These are phyloP conservation scores for Zymoseptoria tritici DNA, from an alignment of 2,329 filamentous ascomycete genomes.

Conservation along the genomic window DNA sequence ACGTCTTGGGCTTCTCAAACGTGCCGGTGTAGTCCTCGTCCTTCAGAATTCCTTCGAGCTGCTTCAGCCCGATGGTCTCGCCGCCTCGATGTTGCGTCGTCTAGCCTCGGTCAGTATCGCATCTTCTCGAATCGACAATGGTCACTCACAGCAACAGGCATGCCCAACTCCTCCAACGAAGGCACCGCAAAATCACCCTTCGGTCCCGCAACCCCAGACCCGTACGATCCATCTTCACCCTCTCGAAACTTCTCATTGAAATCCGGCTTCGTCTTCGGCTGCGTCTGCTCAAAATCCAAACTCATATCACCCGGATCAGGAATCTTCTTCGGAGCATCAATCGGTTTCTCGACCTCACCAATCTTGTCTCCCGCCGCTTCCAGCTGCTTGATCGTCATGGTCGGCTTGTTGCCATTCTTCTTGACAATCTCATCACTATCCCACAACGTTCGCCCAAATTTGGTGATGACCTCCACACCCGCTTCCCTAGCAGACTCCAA, in stretches of 20 bases:
- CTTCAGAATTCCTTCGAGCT: conserved; percentile 52
- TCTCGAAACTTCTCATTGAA: conserved; percentile 53
- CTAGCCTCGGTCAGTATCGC: background rate
- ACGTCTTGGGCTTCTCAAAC: conserved; percentile 69
- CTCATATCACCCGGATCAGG: conserved; percentile 60
- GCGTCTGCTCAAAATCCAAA: conserved; percentile 50
- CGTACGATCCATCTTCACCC: conserved; percentile 51
- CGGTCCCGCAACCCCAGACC: conserved; percentile 53
- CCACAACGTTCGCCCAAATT: conserved; percentile 61
- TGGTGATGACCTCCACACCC: conserved; percentile 60
- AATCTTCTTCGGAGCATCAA: conserved; percentile 51
- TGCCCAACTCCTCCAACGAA: conserved; percentile 63
- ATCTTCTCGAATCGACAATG: background rate
- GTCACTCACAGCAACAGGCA: conserved; percentile 43
- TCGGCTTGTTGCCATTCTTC: conserved; percentile 60
- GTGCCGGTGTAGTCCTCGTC: conserved; percentile 62
- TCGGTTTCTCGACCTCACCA: conserved; percentile 54
- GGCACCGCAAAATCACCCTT: conserved; percentile 63
- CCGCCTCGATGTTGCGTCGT: conserved; percentile 63
- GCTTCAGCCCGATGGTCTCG: conserved; percentile 56
- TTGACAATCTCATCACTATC: conserved; percentile 64
- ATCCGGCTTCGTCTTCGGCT: conserved; percentile 48
- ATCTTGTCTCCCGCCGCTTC: conserved; percentile 55
- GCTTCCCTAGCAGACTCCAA: conserved; percentile 53
- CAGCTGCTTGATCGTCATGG: conserved; percentile 66